Evolutionary conservation across 169 alveolate species (phyloP), one percentile per base, ranked within the genome.

Genomic region (Ichthyophthirius multifiliis): DNA sequence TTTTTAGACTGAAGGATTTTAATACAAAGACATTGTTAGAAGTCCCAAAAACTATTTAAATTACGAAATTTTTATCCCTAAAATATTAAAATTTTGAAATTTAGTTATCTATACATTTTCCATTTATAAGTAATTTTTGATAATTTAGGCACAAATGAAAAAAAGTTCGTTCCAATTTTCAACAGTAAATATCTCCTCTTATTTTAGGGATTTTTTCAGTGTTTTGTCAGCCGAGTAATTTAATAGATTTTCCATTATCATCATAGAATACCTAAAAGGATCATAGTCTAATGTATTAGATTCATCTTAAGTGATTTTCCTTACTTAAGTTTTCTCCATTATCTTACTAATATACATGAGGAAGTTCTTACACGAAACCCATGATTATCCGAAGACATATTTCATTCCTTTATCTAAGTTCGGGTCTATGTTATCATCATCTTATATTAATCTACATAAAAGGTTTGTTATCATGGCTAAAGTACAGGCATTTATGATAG

Each of bases 381-480:
- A 55, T 55, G 71, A 55, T 27, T 55, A 55, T 20, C 71, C 71
- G 13, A 55, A 55, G 23, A 55, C 71, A 27, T 27, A 55, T 55
- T 55, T 55, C 71, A 55, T 55, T 27, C 71, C 71, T 55, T 55
- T 10, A 27, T 55, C 71, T 20, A 55, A 9, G 34, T 39, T 55
- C 10, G 71, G 71, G 18, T 55, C 71, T 39, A 55, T 55, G 23
- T 55, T 39, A 55, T 34, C 43, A 16, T 34, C 23, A 12, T 55
- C 43, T 55, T 55, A 55, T 13, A 55, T 55, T 23, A 55, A 10
- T 3, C 71, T 34, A 27, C 71, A 55, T 0, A 55, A 23, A 5
- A 55, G 31, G 9, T 55, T 55, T 39, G 31, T 55, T 0, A 55
- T 55, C 71, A 55, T 55, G 6, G 71, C 71, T 1, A 55, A 27